Conservation (phyloP, 208 protist genomes). For the Leptomonas pyrrhocoris region DNA sequence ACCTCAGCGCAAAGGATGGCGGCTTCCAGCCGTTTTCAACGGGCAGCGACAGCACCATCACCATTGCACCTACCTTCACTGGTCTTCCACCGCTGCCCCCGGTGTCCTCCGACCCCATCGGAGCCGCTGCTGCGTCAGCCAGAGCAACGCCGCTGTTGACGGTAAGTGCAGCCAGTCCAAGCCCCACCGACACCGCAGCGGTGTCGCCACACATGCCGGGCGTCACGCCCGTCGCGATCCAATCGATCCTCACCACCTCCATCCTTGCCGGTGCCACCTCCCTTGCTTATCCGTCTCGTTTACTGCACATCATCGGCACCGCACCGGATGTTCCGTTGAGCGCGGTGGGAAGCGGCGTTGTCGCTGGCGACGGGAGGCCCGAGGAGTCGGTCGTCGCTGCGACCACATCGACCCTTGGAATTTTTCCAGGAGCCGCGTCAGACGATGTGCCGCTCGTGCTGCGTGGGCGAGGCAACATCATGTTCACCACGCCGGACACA, state of each 20-base stretch:
- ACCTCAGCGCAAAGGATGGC: background rate
- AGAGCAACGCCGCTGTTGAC: too few species aligned
- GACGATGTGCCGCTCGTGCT: constrained; percentile 21
- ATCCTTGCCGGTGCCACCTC: constrained; percentile 13
- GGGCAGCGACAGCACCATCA: background rate
- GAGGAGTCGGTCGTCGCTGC: background rate
- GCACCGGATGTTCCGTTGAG: background rate
- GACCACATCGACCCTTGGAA: background rate
- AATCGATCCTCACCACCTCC: constrained; percentile 30
- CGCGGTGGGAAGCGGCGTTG: background rate
- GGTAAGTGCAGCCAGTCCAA: background rate
- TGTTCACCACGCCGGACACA: constrained; percentile 19
- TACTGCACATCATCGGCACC: constrained; percentile 3
- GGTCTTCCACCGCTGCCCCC: constrained; percentile 5
- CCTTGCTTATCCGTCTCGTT: constrained; percentile 1
- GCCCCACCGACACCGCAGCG: background rate
- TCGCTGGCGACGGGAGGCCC: background rate
- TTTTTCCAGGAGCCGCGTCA: background rate
- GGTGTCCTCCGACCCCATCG: background rate
- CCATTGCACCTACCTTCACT: background rate
- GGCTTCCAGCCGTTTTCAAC: too few species aligned
- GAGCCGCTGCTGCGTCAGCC: background rate
- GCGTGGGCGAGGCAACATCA: constrained; percentile 20
- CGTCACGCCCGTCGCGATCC: constrained; percentile 8
- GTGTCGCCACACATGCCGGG: background rate